A percentile compares a stretch with the other conserved stretches of the same genome.
These are phyloP conservation scores for Cadophora gregata DNA, from an alignment of 2,329 filamentous ascomycete genomes.

Conservation along the genomic window DNA sequence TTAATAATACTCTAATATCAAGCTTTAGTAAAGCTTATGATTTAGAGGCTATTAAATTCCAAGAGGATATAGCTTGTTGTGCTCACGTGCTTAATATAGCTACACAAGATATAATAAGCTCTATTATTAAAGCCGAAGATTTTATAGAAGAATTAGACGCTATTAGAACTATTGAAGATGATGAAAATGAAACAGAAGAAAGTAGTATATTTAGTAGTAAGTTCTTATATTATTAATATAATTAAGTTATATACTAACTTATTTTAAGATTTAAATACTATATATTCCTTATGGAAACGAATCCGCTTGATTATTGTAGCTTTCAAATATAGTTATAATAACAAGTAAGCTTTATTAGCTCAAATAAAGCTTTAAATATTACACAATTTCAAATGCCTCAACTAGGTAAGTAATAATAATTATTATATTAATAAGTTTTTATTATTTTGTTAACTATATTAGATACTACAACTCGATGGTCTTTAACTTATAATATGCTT, in stretches of 20 bases:
- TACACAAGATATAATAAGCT: conserved; percentile 3
- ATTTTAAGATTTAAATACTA: neutral
- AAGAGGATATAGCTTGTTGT: conserved; percentile 1
- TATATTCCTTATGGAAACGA: neutral
- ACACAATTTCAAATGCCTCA: neutral
- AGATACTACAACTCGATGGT: neutral
- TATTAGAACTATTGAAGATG: neutral
- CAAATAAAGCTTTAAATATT: neutral
- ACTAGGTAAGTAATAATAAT: neutral
- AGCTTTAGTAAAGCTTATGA: conserved; percentile 3
- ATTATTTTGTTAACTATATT: no score
- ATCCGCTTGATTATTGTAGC: neutral
- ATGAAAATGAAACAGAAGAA: neutral
- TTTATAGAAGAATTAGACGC: neutral
- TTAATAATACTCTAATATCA: neutral
- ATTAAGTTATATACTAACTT: neutral
- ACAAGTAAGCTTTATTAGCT: neutral
- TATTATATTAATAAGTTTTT: neutral
- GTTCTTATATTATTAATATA: neutral
- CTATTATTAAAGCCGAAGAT: conserved; percentile 1
- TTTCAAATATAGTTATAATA: neutral
- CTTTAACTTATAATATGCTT: neutral
- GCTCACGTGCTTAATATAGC: conserved; percentile 6
- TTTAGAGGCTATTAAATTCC: neutral
- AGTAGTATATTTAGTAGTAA: neutral